Evolutionary conservation across 2,329 filamentous ascomycete genomes (phyloP).

Genomic region (Ophiostoma fasciatum): DNA sequence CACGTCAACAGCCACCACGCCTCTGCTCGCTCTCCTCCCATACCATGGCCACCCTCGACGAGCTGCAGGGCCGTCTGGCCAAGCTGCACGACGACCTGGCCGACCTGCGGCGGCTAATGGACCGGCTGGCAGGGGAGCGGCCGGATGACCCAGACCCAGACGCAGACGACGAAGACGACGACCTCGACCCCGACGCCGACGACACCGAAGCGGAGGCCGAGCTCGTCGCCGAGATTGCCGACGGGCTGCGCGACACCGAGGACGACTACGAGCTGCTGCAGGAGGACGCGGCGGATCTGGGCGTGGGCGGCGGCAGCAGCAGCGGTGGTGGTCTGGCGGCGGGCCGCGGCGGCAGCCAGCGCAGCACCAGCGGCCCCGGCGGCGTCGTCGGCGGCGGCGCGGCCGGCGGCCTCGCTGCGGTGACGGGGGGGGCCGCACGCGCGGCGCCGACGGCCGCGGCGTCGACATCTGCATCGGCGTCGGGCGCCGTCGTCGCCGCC

Average conservation of each 20-base stretch:
- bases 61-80: conserved; percentile 45
- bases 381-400: no score
- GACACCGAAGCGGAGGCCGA: conserved; percentile 52
- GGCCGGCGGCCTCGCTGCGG: no score
- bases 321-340: no score
- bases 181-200: conserved; percentile 27
- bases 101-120: conserved; percentile 44
- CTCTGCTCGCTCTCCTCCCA: no score
- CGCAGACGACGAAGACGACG: conserved; percentile 24
- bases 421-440: no score
- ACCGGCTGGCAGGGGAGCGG: conserved; percentile 35
- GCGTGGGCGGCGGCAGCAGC: no score
- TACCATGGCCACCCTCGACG: conserved; percentile 34
- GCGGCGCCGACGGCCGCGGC: no score
- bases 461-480: no score
- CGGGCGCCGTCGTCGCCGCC: no score
- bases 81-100: conserved; percentile 45
- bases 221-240: conserved; percentile 66
- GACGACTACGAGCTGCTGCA: conserved; percentile 69
- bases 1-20: no score
- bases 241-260: conserved; percentile 60
- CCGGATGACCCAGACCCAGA: conserved; percentile 17
- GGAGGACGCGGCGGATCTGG: conserved; percentile 64
- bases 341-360: conserved; percentile 16
- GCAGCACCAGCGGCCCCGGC: background rate